A percentile compares a stretch with the other conserved stretches of the same genome.
These are phyloP conservation scores for Amphibolis antarctica DNA, from an alignment of 106 monocot genomes.

Conservation along the genomic window DNA sequence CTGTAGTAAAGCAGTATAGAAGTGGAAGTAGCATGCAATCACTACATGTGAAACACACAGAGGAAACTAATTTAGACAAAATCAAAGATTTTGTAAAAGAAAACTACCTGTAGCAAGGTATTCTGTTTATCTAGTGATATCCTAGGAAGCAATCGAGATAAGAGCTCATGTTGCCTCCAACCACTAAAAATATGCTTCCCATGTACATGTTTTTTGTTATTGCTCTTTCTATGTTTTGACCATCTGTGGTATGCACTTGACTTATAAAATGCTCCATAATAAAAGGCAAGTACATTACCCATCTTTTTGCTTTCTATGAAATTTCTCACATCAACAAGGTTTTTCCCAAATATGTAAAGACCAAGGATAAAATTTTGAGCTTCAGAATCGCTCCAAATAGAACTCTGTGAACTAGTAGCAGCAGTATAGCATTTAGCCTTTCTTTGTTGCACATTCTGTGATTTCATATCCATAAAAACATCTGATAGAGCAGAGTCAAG, in stretches of 20 bases:
- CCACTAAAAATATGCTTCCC: slow-evolving; percentile 78
- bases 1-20: too few relatives aligned
- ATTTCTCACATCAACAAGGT: slow-evolving; percentile 43
- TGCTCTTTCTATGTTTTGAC: slow-evolving; percentile 60
- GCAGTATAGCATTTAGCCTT: neutral
- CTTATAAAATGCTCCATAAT: slow-evolving; percentile 84
- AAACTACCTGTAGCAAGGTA: slow-evolving; percentile 48
- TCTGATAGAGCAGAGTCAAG: neutral
- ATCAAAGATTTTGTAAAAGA: neutral
- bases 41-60: neutral
- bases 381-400: slow-evolving; percentile 44
- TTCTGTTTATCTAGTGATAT: slow-evolving; percentile 31
- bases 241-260: slow-evolving; percentile 60
- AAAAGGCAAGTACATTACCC: slow-evolving; percentile 67
- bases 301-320: slow-evolving; percentile 53
- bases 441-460: neutral
- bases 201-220: slow-evolving; percentile 40
- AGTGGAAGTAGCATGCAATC: too few relatives aligned
- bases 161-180: slow-evolving; percentile 66
- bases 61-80: neutral
- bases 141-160: slow-evolving; percentile 40
- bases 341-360: slow-evolving; percentile 86
- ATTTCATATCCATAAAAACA: neutral
- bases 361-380: slow-evolving; percentile 65
- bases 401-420: slow-evolving; percentile 27